Evolutionary conservation across 2,329 filamentous ascomycete species (phyloP).

Genomic region (Colletotrichum sansevieriae): DNA sequence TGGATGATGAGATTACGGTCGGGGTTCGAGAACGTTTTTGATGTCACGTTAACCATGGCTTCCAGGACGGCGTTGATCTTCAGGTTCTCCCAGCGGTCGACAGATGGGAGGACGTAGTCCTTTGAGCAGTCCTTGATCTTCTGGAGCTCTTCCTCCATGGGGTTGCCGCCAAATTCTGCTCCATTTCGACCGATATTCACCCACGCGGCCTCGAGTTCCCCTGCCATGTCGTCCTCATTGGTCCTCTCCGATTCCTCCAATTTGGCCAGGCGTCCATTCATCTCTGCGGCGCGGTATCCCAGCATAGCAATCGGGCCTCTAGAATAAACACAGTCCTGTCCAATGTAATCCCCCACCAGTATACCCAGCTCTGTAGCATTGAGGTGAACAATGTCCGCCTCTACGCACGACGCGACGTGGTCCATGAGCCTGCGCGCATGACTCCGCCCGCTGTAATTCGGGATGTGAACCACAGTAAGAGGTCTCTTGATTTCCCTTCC

Average conservation of each 20-base stretch:
- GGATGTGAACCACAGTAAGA: conserved; percentile 51
- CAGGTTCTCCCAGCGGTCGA: conserved; percentile 71
- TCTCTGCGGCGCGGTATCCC: conserved; percentile 68
- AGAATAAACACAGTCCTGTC: conserved; percentile 66
- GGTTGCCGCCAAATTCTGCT: conserved; percentile 44
- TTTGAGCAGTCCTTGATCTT: conserved; percentile 54
- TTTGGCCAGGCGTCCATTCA: conserved; percentile 66
- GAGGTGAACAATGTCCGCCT: conserved; percentile 76
- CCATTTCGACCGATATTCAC: conserved; percentile 41
- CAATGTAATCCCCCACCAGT: conserved; percentile 77
- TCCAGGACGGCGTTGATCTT: conserved; percentile 71
- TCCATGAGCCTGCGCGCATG: conserved; percentile 62
- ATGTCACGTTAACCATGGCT: conserved; percentile 54
- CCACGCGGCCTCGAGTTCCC: conserved; percentile 46
- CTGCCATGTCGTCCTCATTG: conserved; percentile 50
- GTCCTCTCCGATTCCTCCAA: conserved; percentile 57
- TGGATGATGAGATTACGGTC: conserved; percentile 76
- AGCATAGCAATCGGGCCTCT: conserved; percentile 65
- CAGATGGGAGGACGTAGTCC: conserved; percentile 49
- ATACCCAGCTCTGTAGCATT: conserved; percentile 78
- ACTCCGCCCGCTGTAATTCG: conserved; percentile 50
- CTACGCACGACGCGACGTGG: conserved; percentile 70
- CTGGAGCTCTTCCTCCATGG: conserved; percentile 59
- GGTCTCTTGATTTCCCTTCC: conserved; percentile 48
- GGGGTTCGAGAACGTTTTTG: conserved; percentile 20